Evolutionary conservation across 2,329 filamentous ascomycete genomes (phyloP), one percentile per base, ranked within the genome.

Genomic region (Graphiopsis chlorocephala): DNA sequence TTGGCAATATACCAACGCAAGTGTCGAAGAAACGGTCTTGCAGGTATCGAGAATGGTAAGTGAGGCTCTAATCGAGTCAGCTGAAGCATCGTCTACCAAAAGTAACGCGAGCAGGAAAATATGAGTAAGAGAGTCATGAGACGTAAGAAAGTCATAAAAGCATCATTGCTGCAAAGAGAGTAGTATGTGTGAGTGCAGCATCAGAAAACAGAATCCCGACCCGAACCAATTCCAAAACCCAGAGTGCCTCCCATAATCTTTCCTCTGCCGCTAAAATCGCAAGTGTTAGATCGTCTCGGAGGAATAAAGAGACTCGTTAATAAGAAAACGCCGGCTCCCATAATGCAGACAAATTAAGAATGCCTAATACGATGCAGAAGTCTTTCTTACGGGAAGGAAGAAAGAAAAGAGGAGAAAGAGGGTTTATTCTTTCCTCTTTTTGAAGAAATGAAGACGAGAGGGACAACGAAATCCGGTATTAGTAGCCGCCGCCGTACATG

Each of bases 271-370:
- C 50, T 53, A 53, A 53, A 53, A 20, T 53, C 17, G 50, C 50
- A 53, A 52, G 26, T 20, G 50, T 53, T 31, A 53, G 50, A 31
- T 53, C 26, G 23, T 53, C 17, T 53, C 50, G 8, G n/a, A 28
- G 50, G 29, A 10, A 31, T 31, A 42, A 58, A 58, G 55, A 58
- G 7, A 58, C 25, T 58, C 55, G 55, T 58, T 45, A 56, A 8
- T n/a, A 23, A 31, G 15, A 10, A 4, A 58, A 58, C 35, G 55
- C 55, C 55, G 20, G 20, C 2, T 53, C 50, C 55, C 55, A 28
- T n/a, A 58, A 58, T 58, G 55, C 55, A 42, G 82, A 94, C 94
- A 60, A 96, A 85, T 90, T 83, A 97, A 97, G 91, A 95, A 95
- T 0, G 87, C 90, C 58, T 93, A 90, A 53, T 25, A 61, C 12